phyloP scores from a whole-genome alignment of 805 yeast species.

The Millerozyma miso region DNA sequence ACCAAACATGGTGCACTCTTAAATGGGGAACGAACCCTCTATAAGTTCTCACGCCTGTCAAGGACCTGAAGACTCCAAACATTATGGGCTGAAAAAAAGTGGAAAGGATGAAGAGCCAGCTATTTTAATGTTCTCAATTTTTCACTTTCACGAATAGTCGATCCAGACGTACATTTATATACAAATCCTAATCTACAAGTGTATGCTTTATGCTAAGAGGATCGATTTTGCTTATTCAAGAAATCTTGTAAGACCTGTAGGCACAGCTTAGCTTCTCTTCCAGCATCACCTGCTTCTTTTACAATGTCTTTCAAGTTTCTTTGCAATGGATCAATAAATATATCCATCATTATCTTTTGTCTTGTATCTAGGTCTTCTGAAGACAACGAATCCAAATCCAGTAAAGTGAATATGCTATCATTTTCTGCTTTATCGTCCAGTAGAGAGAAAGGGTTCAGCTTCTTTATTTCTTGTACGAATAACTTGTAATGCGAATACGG shows the following conservation, averaged over 20 bases:
- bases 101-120: too few relatives aligned
- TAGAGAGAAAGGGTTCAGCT: neutral
- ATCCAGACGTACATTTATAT: neutral
- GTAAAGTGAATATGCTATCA: slow-evolving; percentile 22
- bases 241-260: slow-evolving; percentile 7
- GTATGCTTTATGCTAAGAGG: neutral
- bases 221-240: neutral
- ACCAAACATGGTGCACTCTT: neutral
- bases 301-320: slow-evolving; percentile 48
- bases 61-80: neutral
- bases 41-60: neutral
- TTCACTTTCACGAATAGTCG: neutral
- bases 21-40: neutral
- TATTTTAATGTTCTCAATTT: too few relatives aligned
- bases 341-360: slow-evolving; percentile 47
- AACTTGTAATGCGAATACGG: slow-evolving; percentile 64
- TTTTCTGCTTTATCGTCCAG: slow-evolving; percentile 7
- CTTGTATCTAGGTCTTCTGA: slow-evolving; percentile 64
- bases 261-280: slow-evolving; percentile 43
- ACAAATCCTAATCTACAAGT: neutral
- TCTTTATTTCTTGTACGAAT: slow-evolving; percentile 38
- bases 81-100: neutral
- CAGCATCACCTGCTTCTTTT: slow-evolving; percentile 72
- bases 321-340: slow-evolving; percentile 45
- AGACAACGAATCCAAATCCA: slow-evolving; percentile 41